Percentiles rank a stretch among this genome's conserved stretches.
These are phyloP conservation scores for Volvox reticuliferus DNA, from an alignment of 139 green algal genomes.

Conservation along the genomic window DNA sequence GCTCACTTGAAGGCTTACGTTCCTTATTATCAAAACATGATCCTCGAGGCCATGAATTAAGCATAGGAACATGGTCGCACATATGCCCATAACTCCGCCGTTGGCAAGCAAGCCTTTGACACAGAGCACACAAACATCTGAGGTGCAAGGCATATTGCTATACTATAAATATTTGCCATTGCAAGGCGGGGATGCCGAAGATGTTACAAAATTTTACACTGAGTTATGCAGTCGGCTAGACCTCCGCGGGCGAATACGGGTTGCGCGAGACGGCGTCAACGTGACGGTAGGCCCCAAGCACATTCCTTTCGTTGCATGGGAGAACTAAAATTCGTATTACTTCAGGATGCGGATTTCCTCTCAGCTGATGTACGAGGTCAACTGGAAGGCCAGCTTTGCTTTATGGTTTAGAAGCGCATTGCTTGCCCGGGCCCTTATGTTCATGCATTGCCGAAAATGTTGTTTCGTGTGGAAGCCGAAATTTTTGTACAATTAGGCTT, in stretches of 20 bases:
- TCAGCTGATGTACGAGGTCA: too few species aligned
- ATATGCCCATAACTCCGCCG: not conserved
- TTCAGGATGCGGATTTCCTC: too few species aligned
- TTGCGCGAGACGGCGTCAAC: constrained; percentile 54
- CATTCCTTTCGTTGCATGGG: too few species aligned
- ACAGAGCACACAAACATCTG: not conserved
- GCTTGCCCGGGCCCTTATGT: too few species aligned
- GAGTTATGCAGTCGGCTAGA: not conserved
- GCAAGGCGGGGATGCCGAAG: not conserved
- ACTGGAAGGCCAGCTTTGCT: too few species aligned
- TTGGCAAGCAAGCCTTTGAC: not conserved
- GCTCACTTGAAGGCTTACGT: too few species aligned
- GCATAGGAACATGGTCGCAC: not conserved
- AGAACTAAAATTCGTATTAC: too few species aligned
- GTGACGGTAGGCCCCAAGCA: constrained; percentile 17
- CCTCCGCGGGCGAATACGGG: constrained; percentile 41
- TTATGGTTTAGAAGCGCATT: too few species aligned
- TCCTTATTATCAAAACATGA: too few species aligned
- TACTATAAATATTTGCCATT: constrained; percentile 49
- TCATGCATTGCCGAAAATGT: too few species aligned
- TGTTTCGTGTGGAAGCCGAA: too few species aligned
- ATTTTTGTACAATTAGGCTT: too few species aligned
- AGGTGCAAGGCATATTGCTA: constrained; percentile 31
- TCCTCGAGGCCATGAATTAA: not conserved
- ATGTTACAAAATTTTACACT: constrained; percentile 17